Conservation (phyloP, 176 grass and related monocot genomes). For the Cymbopogon citratus region DNA sequence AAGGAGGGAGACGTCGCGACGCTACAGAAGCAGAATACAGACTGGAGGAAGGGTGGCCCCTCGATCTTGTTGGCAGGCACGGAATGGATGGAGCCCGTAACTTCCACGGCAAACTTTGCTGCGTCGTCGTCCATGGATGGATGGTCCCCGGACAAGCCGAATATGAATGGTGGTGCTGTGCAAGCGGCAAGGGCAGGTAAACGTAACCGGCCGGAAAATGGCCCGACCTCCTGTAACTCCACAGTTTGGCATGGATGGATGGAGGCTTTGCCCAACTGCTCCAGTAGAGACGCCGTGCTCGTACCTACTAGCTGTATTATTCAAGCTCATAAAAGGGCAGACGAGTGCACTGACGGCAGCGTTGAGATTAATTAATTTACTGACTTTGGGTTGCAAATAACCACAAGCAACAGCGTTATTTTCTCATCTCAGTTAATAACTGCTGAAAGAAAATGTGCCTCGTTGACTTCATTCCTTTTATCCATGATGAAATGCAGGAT, state of each 20-base stretch:
- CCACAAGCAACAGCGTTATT: background rate
- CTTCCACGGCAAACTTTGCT: constrained; percentile 23
- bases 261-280: background rate
- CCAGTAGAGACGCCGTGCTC: background rate
- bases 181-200: background rate
- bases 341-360: background rate
- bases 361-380: too few species aligned
- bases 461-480: background rate
- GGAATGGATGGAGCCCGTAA: constrained; percentile 15
- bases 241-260: background rate
- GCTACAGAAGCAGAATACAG: background rate
- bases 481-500: background rate
- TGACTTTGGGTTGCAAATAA: background rate
- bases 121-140: background rate
- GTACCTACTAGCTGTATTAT: background rate
- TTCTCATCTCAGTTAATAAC: background rate
- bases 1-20: background rate
- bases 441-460: background rate
- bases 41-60: background rate
- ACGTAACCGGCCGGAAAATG: background rate
- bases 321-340: background rate
- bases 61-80: background rate
- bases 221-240: background rate
- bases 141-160: constrained; percentile 26
- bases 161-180: background rate